These are phyloP conservation scores for Torulaspora franciscae DNA, from an alignment of 805 yeast genomes.

Conservation along the genomic window DNA sequence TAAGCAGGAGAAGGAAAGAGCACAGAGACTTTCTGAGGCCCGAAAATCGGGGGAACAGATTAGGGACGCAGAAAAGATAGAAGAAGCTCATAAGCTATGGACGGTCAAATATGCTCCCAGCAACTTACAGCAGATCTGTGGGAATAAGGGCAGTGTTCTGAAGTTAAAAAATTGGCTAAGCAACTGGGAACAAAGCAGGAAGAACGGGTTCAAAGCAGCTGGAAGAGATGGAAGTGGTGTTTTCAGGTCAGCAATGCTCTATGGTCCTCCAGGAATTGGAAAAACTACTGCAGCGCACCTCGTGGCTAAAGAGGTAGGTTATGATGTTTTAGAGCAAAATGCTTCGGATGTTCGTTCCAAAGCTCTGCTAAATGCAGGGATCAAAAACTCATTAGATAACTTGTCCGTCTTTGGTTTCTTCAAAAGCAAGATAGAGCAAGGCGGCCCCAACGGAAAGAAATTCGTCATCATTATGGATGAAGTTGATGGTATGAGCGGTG, in stretches of 20 bases:
- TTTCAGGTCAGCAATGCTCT: slow-evolving; percentile 77
- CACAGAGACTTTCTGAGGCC: slow-evolving; percentile 25
- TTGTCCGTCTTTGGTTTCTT: slow-evolving; percentile 80
- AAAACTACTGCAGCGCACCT: slow-evolving; percentile 79
- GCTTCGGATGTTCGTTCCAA: slow-evolving; percentile 91
- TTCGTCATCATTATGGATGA: slow-evolving; percentile 95
- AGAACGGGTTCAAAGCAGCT: slow-evolving; percentile 50
- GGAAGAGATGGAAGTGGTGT: slow-evolving; percentile 63
- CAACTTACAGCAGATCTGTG: slow-evolving; percentile 72
- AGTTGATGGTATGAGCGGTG: slow-evolving; percentile 99
- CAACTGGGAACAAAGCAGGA: slow-evolving; percentile 63
- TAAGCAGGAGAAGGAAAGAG: slow-evolving; percentile 41
- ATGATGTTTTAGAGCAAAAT: slow-evolving; percentile 69
- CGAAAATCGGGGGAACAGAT: slow-evolving; percentile 25
- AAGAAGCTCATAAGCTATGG: slow-evolving; percentile 68
- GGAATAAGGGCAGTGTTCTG: slow-evolving; percentile 72
- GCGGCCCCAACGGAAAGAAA: slow-evolving; percentile 43
- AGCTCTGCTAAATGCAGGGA: slow-evolving; percentile 58
- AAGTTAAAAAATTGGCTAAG: slow-evolving; percentile 69
- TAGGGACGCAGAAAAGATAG: slow-evolving; percentile 18
- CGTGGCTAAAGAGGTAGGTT: slow-evolving; percentile 64
- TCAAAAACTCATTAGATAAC: slow-evolving; percentile 70
- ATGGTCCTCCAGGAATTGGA: slow-evolving; percentile 87
- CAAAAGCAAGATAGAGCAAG: slow-evolving; percentile 33
- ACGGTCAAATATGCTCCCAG: slow-evolving; percentile 90